Evolutionary conservation across 805 yeast species (phyloP).

Genomic region (Spencermartinsiella europaea): DNA sequence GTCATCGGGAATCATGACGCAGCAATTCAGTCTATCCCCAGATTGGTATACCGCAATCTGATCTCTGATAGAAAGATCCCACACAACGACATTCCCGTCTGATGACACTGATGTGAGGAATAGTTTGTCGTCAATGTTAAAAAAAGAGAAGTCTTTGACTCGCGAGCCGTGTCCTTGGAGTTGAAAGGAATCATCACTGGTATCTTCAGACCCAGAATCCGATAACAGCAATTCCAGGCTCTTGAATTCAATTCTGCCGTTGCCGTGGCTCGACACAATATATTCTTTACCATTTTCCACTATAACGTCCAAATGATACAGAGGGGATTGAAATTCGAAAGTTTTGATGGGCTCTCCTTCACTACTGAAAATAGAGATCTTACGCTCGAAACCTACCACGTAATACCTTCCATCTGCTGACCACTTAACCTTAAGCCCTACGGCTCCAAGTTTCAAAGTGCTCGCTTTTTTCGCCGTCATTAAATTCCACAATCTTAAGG

Average conservation of each 20-base stretch:
- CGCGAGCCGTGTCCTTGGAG: constrained; percentile 81
- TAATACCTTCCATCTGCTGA: constrained; percentile 61
- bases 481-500: constrained; percentile 86
- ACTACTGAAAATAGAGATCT: constrained; percentile 61
- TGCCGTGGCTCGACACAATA: constrained; percentile 60
- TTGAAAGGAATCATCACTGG: constrained; percentile 35
- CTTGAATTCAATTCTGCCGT: constrained; percentile 64
- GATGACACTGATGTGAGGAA: constrained; percentile 80
- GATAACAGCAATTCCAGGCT: constrained; percentile 34
- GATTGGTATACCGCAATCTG: constrained; percentile 87
- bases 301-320: constrained; percentile 63
- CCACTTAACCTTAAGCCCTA: constrained; percentile 44
- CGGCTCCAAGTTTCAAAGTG: constrained; percentile 45
- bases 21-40: constrained; percentile 88
- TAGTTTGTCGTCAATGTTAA: constrained; percentile 35
- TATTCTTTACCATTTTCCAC: constrained; percentile 44
- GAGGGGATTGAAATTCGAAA: constrained; percentile 42
- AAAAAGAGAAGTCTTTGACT: constrained; percentile 67
- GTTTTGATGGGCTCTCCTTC: constrained; percentile 51
- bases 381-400: constrained; percentile 66
- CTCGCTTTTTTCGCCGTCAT: constrained; percentile 97
- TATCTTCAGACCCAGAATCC: constrained; percentile 20
- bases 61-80: constrained; percentile 66
- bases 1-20: constrained; percentile 61
- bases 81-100: constrained; percentile 88